A percentile compares a stretch with the other conserved stretches of the same genome.
Evolutionary conservation across 257 asterid species (phyloP).

Genomic region (Nicotiana attenuata): DNA sequence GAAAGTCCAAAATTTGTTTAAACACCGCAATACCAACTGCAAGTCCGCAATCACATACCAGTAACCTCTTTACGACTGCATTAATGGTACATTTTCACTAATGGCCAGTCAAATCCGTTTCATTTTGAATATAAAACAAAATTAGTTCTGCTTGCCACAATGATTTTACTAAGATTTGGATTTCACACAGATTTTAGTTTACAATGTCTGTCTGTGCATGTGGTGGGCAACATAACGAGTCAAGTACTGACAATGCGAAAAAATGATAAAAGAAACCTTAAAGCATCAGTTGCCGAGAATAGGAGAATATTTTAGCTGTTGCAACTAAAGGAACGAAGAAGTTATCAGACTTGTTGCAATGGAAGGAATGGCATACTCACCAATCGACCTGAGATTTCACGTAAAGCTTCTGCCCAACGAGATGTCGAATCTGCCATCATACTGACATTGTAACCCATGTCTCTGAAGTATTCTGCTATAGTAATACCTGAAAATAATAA

Average conservation of each 20-base stretch:
- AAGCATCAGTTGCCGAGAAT: neutral
- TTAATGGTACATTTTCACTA: neutral
- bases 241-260: neutral
- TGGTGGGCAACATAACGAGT: neutral
- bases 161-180: neutral
- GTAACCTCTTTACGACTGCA: neutral
- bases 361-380: conserved; percentile 39
- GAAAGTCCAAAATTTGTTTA: neutral
- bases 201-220: neutral
- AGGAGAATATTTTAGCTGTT: neutral
- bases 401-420: conserved; percentile 99
- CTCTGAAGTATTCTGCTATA: conserved; percentile 97
- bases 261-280: neutral
- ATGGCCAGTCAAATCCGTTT: neutral
- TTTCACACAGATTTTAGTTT: neutral
- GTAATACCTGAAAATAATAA: conserved; percentile 73
- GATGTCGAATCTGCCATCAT: conserved; percentile 99
- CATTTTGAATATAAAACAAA: neutral
- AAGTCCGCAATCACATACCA: neutral
- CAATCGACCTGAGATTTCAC: conserved; percentile 99
- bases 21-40: neutral
- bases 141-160: neutral
- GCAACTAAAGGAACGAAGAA: neutral
- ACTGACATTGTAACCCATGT: conserved; percentile 99
- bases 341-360: neutral